A percentile compares a stretch with the other conserved stretches of the same genome.
Conservation (phyloP, 768 basidiomycete species). For the Boletus sp. region DNA sequence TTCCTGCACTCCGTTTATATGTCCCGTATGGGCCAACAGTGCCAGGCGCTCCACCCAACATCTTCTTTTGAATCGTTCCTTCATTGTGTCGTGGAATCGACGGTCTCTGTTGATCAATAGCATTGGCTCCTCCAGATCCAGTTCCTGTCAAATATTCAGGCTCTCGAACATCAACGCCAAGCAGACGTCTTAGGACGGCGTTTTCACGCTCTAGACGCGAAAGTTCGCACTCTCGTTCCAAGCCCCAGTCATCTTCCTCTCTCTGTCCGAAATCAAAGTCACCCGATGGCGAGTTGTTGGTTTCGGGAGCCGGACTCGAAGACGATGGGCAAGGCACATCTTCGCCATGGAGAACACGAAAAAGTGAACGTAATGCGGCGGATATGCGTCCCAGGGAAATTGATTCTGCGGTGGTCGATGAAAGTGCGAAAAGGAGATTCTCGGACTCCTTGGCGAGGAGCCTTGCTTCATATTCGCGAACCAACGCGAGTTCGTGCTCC, state of each 20-base stretch:
- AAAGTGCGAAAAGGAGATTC: conserved; percentile 54
- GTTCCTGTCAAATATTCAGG: conserved; percentile 5
- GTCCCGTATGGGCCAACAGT: conserved; percentile 44
- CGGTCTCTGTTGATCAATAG: conserved; percentile 12
- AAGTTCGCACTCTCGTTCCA: conserved; percentile 91
- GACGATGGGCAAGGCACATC: conserved; percentile 29
- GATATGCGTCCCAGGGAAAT: conserved; percentile 69
- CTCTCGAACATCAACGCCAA: conserved; percentile 45
- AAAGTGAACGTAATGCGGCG: conserved; percentile 59
- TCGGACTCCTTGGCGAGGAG: conserved; percentile 75
- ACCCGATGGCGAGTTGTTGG: background rate
- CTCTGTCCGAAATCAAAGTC: conserved; percentile 29
- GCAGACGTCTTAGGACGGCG: conserved; percentile 67
- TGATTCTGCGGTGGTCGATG: conserved; percentile 61
- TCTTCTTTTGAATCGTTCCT: conserved; percentile 19
- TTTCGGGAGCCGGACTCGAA: conserved; percentile 3
- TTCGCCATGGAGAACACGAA: conserved; percentile 72
- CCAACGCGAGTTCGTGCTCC: conserved; percentile 83
- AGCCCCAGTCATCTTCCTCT: conserved; percentile 65
- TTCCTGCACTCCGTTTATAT: conserved; percentile 33
- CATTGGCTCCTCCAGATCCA: background rate
- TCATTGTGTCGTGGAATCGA: conserved; percentile 14
- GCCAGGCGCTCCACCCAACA: conserved; percentile 34
- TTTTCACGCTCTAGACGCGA: conserved; percentile 87
- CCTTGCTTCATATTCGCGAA: conserved; percentile 86